These are phyloP conservation scores for Acanthamoeba rhysodes DNA, from an alignment of 208 protist species.

Conservation along the genomic window DNA sequence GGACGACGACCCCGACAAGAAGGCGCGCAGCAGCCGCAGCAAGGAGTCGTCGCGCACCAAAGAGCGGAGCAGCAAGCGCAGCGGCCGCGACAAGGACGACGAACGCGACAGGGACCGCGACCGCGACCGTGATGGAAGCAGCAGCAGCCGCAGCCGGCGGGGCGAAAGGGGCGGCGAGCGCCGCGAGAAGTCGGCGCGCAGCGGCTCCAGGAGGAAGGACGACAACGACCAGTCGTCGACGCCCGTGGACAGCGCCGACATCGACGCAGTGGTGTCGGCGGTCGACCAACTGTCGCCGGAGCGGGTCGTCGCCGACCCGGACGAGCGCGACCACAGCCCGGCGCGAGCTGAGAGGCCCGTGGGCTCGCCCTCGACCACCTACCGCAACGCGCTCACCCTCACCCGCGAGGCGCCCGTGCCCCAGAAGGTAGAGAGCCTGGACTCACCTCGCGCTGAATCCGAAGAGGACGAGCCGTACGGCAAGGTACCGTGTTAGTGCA, in stretches of 20 bases:
- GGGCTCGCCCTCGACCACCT: not conserved
- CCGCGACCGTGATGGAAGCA: not conserved
- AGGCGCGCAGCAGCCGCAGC: not conserved
- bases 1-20: not conserved
- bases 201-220: not conserved
- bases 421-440: slow-evolving; percentile 45
- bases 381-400: not conserved
- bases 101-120: not conserved
- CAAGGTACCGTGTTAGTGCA: not conserved
- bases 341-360: not conserved
- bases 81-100: not conserved
- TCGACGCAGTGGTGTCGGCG: not conserved
- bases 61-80: not conserved
- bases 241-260: not conserved
- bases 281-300: too few relatives aligned
- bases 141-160: not conserved
- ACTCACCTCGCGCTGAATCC: not conserved
- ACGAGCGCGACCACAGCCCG: not conserved
- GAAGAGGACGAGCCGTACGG: not conserved
- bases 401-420: slow-evolving; percentile 14
- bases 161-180: not conserved
- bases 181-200: not conserved
- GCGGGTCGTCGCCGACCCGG: not conserved
- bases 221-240: not conserved
- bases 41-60: not conserved